Conservation (phyloP, 75 land plant genomes). For the Picea glauca region DNA sequence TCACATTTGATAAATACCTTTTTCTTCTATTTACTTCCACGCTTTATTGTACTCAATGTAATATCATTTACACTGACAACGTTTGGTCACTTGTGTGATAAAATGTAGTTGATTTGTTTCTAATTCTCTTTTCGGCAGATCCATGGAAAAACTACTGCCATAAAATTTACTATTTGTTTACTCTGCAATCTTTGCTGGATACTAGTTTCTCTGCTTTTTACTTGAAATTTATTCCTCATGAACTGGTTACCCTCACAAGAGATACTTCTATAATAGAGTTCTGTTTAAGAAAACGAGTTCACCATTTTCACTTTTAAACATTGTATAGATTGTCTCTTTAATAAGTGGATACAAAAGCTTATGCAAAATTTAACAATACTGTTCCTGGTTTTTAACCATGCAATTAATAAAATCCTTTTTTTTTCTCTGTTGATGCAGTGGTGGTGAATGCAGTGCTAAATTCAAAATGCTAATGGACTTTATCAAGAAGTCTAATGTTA, state of each 20-base stretch:
- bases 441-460: conserved; percentile 80
- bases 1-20: too few species aligned
- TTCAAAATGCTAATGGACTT: conserved; percentile 83
- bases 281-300: neutral
- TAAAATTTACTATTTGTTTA: neutral
- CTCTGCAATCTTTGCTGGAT: neutral
- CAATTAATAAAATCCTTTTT: neutral
- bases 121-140: neutral
- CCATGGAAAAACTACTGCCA: neutral
- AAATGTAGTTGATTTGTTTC: neutral
- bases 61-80: too few species aligned
- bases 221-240: conserved; percentile 9
- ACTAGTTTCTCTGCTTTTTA: neutral
- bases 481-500: conserved; percentile 49
- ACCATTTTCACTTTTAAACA: neutral
- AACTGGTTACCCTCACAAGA: neutral
- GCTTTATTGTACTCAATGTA: too few species aligned
- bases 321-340: neutral
- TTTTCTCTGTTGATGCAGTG: conserved; percentile 33
- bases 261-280: conserved; percentile 5
- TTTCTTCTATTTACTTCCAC: too few species aligned
- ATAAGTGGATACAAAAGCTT: neutral
- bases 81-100: too few species aligned
- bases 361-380: neutral
- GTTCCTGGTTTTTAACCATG: neutral